Conservation (phyloP, 345 rosid genomes). For the Eucalyptus pumila region DNA sequence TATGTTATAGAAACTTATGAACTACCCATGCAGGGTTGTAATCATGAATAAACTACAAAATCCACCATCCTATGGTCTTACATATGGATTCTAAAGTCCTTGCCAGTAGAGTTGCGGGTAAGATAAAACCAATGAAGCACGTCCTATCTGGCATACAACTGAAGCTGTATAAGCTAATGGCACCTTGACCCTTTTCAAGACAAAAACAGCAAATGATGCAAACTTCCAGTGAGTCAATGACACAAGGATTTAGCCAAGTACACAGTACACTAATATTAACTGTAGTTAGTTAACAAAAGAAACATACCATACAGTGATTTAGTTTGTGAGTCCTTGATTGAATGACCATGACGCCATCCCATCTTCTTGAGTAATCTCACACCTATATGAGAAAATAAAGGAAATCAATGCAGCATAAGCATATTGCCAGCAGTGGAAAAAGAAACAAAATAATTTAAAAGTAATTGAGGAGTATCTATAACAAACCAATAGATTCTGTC, state of each 20-base stretch:
- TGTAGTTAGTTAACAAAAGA: neutral
- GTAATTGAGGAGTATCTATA: neutral
- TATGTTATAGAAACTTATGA: neutral
- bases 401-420: neutral
- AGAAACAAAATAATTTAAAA: neutral
- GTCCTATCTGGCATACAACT: neutral
- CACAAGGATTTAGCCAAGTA: neutral
- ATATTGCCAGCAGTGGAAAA: neutral
- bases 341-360: slow-evolving; percentile 94
- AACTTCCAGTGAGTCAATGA: neutral
- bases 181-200: neutral
- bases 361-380: slow-evolving; percentile 75
- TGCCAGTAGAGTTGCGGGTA: neutral
- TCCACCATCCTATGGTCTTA: neutral
- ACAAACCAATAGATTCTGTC: slow-evolving; percentile 86
- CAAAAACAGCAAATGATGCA: neutral
- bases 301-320: slow-evolving; percentile 41
- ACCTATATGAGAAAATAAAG: slow-evolving; percentile 32
- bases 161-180: neutral
- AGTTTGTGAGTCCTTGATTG: slow-evolving; percentile 61
- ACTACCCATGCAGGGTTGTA: neutral
- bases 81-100: neutral
- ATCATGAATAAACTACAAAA: neutral
- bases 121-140: neutral
- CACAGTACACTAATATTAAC: neutral